These are phyloP conservation scores for Globisporangium polare DNA, from an alignment of 352 stramenopile genomes.

Conservation along the genomic window DNA sequence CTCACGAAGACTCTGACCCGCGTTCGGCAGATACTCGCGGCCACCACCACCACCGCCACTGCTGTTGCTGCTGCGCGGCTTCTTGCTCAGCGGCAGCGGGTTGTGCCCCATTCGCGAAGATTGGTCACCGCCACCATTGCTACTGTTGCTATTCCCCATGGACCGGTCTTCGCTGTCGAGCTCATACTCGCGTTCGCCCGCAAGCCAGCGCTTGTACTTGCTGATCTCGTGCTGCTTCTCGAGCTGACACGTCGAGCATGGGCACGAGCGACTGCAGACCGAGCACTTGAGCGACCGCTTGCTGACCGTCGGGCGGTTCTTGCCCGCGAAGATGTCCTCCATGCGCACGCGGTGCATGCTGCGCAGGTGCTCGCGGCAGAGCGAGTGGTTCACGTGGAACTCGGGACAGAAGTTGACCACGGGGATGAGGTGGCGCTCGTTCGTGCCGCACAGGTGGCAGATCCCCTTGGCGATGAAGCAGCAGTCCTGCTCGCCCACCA, in stretches of 20 bases:
- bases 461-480: constrained; percentile 71
- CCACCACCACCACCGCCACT: neutral
- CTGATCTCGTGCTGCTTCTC: constrained; percentile 25
- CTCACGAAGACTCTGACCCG: neutral
- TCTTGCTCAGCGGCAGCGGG: constrained; percentile 1
- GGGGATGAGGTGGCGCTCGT: constrained; percentile 42
- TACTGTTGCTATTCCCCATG: constrained; percentile 14
- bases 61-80: neutral
- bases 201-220: constrained; percentile 30
- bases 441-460: constrained; percentile 61
- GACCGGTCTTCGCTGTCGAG: constrained; percentile 30
- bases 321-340: constrained; percentile 69
- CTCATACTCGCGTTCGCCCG: constrained; percentile 10
- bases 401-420: constrained; percentile 78
- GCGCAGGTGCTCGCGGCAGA: constrained; percentile 71
- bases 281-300: constrained; percentile 60
- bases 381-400: constrained; percentile 57
- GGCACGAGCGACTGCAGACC: constrained; percentile 55
- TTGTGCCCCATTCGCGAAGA: constrained; percentile 14
- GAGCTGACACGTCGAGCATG: constrained; percentile 51
- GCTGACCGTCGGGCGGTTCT: constrained; percentile 60
- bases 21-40: constrained; percentile 5
- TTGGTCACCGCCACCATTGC: constrained; percentile 16
- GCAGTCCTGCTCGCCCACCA: constrained; percentile 54
- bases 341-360: constrained; percentile 68